Percentiles rank a stretch among this genome's conserved stretches.
These are phyloP conservation scores for Curvularia spicifera DNA, from an alignment of 2,329 filamentous ascomycete genomes.

Conservation along the genomic window DNA sequence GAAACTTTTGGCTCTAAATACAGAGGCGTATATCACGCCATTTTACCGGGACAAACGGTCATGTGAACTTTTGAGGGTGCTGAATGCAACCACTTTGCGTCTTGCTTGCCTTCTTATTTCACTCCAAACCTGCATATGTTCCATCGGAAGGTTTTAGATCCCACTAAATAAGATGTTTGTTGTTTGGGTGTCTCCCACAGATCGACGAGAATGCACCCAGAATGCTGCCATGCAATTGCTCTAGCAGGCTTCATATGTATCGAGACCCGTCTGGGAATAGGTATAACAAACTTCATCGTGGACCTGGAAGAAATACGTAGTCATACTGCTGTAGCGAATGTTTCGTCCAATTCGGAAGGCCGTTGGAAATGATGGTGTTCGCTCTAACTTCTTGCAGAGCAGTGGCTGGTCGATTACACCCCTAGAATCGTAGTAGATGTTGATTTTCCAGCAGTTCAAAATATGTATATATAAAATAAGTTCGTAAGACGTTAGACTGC, in stretches of 20 bases:
- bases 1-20: background rate
- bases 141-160: background rate
- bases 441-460: background rate
- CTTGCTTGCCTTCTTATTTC: background rate
- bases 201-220: background rate
- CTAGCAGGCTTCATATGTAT: background rate
- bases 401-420: background rate
- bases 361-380: background rate
- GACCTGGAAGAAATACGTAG: background rate
- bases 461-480: background rate
- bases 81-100: background rate
- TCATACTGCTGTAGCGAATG: background rate
- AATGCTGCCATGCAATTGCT: background rate
- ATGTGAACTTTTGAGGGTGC: background rate
- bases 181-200: no score
- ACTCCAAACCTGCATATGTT: background rate
- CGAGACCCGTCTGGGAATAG: background rate
- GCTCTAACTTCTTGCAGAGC: background rate
- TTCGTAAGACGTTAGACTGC: background rate
- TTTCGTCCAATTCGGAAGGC: background rate
- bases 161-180: no score
- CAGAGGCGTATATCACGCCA: background rate
- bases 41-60: background rate
- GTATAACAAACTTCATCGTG: background rate
- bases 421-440: background rate